Percentiles rank a stretch among this genome's conserved stretches.
Evolutionary conservation across 75 land plant genomes (phyloP).

Genomic region (Larix kaempferi): DNA sequence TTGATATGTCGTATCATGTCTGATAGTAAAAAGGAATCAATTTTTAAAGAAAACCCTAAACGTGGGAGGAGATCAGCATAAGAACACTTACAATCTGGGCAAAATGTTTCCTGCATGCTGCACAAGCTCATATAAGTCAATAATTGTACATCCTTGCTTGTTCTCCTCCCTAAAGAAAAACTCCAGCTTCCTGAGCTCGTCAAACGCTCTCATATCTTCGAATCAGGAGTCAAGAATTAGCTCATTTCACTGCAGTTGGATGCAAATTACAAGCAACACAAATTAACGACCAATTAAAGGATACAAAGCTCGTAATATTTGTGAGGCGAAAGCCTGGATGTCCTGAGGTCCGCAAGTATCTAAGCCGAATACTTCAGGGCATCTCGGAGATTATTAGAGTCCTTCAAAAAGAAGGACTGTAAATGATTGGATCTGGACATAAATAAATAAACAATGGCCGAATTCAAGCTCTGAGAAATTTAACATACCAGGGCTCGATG

Average conservation of each 20-base stretch:
- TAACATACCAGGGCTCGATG: conserved; percentile 82
- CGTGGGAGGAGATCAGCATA: background rate
- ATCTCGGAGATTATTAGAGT: conserved; percentile 84
- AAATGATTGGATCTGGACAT: conserved; percentile 1
- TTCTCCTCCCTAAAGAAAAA: conserved; percentile 86
- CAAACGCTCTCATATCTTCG: conserved; percentile 94
- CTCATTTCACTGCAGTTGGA: background rate
- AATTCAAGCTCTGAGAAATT: background rate
- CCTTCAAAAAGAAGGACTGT: conserved; percentile 33
- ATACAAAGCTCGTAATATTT: conserved; percentile 97
- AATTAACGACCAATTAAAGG: conserved; percentile 14
- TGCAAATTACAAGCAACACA: background rate
- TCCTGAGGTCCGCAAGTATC: conserved; percentile 95
- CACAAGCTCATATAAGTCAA: conserved; percentile 92
- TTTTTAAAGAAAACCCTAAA: no score
- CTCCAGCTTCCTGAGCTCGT: conserved; percentile 90
- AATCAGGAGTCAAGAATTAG: background rate
- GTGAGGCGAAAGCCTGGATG: conserved; percentile 90
- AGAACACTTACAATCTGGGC: conserved; percentile 72
- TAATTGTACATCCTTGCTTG: conserved; percentile 70
- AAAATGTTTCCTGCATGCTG: conserved; percentile 96
- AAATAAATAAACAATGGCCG: background rate
- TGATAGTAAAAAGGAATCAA: no score
- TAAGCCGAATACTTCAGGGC: conserved; percentile 93
- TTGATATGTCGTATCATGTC: no score